These are phyloP conservation scores for Candida sithepensis DNA, from an alignment of 805 yeast species.

Conservation along the genomic window DNA sequence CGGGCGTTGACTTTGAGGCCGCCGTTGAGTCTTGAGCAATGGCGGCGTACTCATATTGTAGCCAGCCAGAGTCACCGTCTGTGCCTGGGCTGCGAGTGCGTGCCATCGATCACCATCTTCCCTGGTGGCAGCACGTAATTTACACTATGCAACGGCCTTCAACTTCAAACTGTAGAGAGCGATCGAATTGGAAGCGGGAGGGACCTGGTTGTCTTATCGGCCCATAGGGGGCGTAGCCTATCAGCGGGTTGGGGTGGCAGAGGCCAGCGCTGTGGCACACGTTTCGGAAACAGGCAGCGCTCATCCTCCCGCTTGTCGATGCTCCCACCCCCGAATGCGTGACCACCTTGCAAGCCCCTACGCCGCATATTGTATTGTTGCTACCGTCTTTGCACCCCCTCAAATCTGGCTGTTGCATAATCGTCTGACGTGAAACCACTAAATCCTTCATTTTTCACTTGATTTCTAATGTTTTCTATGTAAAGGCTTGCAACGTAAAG, in stretches of 20 bases:
- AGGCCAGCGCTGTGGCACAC: no score
- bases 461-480: not conserved
- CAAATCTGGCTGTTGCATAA: not conserved
- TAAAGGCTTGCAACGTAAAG: not conserved
- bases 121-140: no score
- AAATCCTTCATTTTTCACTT: not conserved
- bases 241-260: not conserved
- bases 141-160: no score
- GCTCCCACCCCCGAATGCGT: not conserved
- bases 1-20: no score
- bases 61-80: no score
- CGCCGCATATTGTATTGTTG: not conserved
- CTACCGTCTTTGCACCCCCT: not conserved
- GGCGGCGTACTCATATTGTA: not conserved
- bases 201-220: no score
- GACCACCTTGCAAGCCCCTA: not conserved
- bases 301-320: not conserved
- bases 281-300: not conserved
- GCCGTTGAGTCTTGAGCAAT: no score
- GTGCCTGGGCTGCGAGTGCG: not conserved
- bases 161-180: no score
- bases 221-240: not conserved
- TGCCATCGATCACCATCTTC: not conserved
- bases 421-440: not conserved
- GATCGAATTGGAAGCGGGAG: no score